Evolutionary conservation across 2,329 filamentous ascomycete genomes (phyloP).

Genomic region (Trichoderma asperellum): DNA sequence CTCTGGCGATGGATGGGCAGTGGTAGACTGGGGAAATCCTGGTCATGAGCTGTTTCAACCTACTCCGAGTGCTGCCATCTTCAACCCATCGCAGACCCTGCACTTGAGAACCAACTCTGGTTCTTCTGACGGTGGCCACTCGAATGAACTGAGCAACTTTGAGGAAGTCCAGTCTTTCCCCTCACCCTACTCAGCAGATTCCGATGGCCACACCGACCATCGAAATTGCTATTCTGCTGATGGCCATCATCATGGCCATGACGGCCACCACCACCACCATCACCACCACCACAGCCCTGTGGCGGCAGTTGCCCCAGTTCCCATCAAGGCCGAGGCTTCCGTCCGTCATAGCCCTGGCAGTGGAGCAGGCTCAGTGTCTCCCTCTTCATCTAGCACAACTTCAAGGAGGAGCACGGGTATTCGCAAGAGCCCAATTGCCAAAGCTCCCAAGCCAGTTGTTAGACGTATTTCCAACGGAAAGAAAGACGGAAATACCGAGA

Average conservation of each 20-base stretch:
- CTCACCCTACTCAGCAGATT: slow-evolving; percentile 81
- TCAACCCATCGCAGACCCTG: slow-evolving; percentile 88
- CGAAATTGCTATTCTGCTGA: slow-evolving; percentile 66
- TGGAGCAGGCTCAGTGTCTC: slow-evolving; percentile 63
- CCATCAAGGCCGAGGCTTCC: slow-evolving; percentile 61
- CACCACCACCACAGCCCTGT: slow-evolving; percentile 67
- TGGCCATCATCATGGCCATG: slow-evolving; percentile 54
- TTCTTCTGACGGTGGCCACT: slow-evolving; percentile 72
- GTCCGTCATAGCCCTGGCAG: slow-evolving; percentile 63
- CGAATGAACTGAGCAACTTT: slow-evolving; percentile 74
- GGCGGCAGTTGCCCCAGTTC: slow-evolving; percentile 68
- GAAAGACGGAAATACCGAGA: slow-evolving; percentile 78
- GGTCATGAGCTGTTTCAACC: slow-evolving; percentile 64
- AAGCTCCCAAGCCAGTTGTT: slow-evolving; percentile 80
- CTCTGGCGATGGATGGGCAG: slow-evolving; percentile 84
- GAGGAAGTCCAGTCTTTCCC: slow-evolving; percentile 75
- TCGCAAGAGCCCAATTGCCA: slow-evolving; percentile 78
- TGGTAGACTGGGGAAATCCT: slow-evolving; percentile 74
- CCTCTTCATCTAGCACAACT: slow-evolving; percentile 59
- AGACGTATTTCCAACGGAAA: slow-evolving; percentile 77
- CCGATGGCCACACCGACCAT: slow-evolving; percentile 73
- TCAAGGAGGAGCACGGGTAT: slow-evolving; percentile 68
- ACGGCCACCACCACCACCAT: slow-evolving; percentile 54
- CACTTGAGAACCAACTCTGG: slow-evolving; percentile 87
- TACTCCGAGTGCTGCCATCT: slow-evolving; percentile 68